Evolutionary conservation across 495 filamentous ascomycete species (phyloP), one percentile per base, ranked within the genome.

Genomic region (Astrothelium macrocarpum): DNA sequence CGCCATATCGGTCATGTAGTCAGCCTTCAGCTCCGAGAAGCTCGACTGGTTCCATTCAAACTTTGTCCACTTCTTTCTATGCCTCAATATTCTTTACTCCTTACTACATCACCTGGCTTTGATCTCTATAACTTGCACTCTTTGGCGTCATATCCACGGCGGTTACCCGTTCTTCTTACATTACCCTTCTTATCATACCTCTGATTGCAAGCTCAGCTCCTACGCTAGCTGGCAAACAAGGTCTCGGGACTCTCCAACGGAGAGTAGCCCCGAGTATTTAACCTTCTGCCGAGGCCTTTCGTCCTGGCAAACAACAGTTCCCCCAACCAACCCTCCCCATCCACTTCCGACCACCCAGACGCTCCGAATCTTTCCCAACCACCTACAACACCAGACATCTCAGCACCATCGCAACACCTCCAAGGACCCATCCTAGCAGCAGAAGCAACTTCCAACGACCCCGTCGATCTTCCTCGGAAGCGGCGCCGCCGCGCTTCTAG

Each of bases 251-350:
- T 25, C 49, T 56, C 49, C 2, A 7, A 5, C 5, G n/a, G 3
- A 56, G 49, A 56, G 49, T 23, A 20, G 25, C n/a, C 49, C 49
- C 16, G 49, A 56, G 25, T 16, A 56, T 56, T 56, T 53, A 20
- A 39, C 26, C 25, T 36, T 28, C 53, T 36, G 1, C 45, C 29
- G 16, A 49, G 66, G 68, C 61, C 65, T 59, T 77, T 81, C 84
- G 85, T 83, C 79, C 85, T 88, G 85, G 85, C 84, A 77, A 75
- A 82, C 80, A 76, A 83, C 76, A 71, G 67, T 68, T 69, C 78
- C 67, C 72, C 74, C 62, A 74, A 75, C 67, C 72, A 73, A 62
- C 70, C 76, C 69, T 74, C 82, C 78, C 80, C 78, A 77, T 73
- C 78, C 82, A 72, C 79, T 75, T 72, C 84, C 84, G 84, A 83